A percentile compares a stretch with the other conserved stretches of the same genome.
Evolutionary conservation across 1,284 basidiomycete genomes (phyloP).

Genomic region (Ceratobasidium sp.): DNA sequence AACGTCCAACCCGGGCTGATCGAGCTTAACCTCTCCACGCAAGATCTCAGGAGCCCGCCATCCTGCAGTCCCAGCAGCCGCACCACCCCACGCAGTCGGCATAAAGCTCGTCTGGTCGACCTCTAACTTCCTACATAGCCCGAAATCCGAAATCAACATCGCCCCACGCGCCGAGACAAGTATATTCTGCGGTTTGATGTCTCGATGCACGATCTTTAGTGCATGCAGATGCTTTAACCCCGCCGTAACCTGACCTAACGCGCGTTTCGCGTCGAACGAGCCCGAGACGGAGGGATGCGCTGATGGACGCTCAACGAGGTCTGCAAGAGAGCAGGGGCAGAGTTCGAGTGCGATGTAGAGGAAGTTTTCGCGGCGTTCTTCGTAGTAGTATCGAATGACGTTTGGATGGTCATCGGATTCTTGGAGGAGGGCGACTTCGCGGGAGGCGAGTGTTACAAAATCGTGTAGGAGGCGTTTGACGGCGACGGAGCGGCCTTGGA

Average conservation of each 20-base stretch:
- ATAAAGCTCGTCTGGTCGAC: constrained; percentile 93
- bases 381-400: constrained; percentile 98
- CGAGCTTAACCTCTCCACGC: constrained; percentile 89
- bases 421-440: constrained; percentile 94
- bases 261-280: constrained; percentile 88
- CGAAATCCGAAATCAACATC: constrained; percentile 97
- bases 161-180: constrained; percentile 76
- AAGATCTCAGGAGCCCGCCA: constrained; percentile 97
- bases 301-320: constrained; percentile 88
- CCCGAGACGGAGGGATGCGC: constrained; percentile 76
- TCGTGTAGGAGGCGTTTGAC: constrained; percentile 96
- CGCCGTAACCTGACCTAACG: constrained; percentile 87
- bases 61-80: constrained; percentile 88
- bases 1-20: constrained; percentile 73
- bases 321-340: constrained; percentile 94
- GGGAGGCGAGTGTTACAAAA: constrained; percentile 93
- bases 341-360: constrained; percentile 98
- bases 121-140: constrained; percentile 92
- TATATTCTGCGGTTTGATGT: constrained; percentile 99
- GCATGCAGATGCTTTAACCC: constrained; percentile 93
- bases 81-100: constrained; percentile 67
- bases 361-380: constrained; percentile 93
- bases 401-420: constrained; percentile 99
- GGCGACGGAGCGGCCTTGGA: constrained; percentile 96
- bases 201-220: constrained; percentile 96